Base-by-base conservation (phyloP, 306 rosid genomes). In the Argentina anserina region DNA sequence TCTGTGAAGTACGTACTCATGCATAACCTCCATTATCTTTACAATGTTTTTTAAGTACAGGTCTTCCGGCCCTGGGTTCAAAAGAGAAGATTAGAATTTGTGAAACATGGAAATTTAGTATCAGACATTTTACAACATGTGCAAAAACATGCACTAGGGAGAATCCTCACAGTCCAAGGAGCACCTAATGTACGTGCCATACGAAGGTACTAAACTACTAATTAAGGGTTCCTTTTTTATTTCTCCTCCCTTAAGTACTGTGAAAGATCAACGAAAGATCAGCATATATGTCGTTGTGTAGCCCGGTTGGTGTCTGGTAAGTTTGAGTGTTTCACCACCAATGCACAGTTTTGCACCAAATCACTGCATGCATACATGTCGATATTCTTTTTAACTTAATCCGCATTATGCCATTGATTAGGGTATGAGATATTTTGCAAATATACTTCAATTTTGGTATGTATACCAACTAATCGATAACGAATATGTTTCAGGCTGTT, bases 401-500 rank as follows among this genome's bases (percentile, higher is more conserved):
- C 28, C 23, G 7, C 58, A 6, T n/a, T 50, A 8, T 50, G 56
- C 26, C 56, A 50, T n/a, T 50, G 4, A 33, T n/a, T 37, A 52
- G 14, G 31, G 15, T 23, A n/a, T 53, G 36, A 5, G 37, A 14
- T 58, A 5, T 25, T 28, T 29, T 2, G 23, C 13, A 59, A 13
- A 14, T 6, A 29, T 0, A 17, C 29, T 21, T 20, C 2, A 23
- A 17, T 29, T 11, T 60, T 33, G 36, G 36, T 33, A 1, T 28
- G n/a, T 29, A 31, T 58, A 60, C 37, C 6, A 31, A 17, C 65
- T 60, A 31, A 28, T 33, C 13, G 2, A 17, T 69, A 28, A 69
- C 28, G n/a, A 18, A 67, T 17, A 39, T 23, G 12, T 66, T 70
- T 80, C 84, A 85, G 92, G 73, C 65, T 87, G 17, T 85, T 82